Percentiles rank a stretch among this genome's conserved stretches.
These are phyloP conservation scores for Botryotinia convoluta DNA, from an alignment of 2,329 filamentous ascomycete species.

Conservation along the genomic window DNA sequence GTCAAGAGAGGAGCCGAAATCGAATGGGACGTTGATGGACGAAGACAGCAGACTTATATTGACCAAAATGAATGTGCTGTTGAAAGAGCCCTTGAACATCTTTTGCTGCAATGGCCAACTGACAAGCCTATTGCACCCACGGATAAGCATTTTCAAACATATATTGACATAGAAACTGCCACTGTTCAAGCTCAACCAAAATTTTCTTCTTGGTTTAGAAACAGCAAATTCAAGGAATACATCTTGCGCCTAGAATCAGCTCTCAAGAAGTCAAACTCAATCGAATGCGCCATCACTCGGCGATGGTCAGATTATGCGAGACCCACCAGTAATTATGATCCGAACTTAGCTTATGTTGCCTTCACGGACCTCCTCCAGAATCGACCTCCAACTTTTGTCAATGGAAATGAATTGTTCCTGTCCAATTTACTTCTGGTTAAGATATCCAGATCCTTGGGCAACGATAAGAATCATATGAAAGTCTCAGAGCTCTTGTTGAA, in stretches of 20 bases:
- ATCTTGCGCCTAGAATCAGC: neutral
- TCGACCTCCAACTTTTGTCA: neutral
- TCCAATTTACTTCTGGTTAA: neutral
- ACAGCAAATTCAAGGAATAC: slow-evolving; percentile 17
- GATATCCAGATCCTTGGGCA: no score
- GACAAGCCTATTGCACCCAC: neutral
- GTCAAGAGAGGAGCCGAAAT: neutral
- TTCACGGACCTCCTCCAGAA: slow-evolving; percentile 16
- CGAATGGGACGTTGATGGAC: neutral
- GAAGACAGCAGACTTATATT: neutral
- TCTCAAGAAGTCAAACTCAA: neutral
- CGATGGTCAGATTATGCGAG: slow-evolving; percentile 2
- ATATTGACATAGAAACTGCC: slow-evolving; percentile 14
- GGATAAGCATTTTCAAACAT: neutral
- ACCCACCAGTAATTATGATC: neutral
- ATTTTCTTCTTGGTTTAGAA: slow-evolving; percentile 23
- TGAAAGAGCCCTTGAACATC: neutral
- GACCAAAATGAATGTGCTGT: slow-evolving; percentile 1
- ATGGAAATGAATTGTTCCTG: neutral
- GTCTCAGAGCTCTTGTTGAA: slow-evolving; percentile 22
- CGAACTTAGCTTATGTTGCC: slow-evolving; percentile 7
- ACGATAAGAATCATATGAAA: neutral
- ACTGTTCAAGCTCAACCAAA: neutral
- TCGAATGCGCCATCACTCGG: neutral
- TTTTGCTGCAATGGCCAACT: slow-evolving; percentile 19